Conservation (phyloP, 495 filamentous ascomycete species). For the Neurospora terricola region DNA sequence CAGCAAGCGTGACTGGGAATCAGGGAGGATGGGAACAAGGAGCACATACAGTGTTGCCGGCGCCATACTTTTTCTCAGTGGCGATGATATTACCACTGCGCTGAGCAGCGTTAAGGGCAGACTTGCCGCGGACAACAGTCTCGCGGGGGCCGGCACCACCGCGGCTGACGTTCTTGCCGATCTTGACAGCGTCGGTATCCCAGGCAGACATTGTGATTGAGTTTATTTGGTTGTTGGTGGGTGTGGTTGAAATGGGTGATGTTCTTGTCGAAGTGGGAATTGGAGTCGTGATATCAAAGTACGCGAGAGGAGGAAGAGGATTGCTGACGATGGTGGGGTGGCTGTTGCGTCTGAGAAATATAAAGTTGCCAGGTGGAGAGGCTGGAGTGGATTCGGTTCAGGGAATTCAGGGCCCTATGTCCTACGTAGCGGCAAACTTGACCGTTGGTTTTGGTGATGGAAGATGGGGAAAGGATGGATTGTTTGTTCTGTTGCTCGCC, state of each 20-base stretch:
- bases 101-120: slow-evolving; percentile 83
- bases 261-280: background rate
- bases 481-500: background rate
- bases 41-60: slow-evolving; percentile 64
- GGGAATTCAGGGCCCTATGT: background rate
- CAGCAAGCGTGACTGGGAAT: background rate
- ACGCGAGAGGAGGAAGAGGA: background rate
- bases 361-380: slow-evolving; percentile 4
- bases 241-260: background rate
- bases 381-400: background rate
- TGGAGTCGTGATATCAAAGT: background rate
- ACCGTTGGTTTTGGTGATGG: background rate
- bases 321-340: background rate
- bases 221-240: slow-evolving; percentile 3
- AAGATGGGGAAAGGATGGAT: background rate
- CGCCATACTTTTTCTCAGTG: slow-evolving; percentile 87
- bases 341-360: background rate
- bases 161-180: slow-evolving; percentile 68
- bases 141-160: slow-evolving; percentile 57
- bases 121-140: slow-evolving; percentile 78
- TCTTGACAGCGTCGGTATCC: slow-evolving; percentile 77
- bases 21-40: background rate
- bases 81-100: slow-evolving; percentile 63
- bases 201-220: slow-evolving; percentile 50
- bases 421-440: background rate